These are phyloP conservation scores for Taphrina sp. DNA, from an alignment of 1,139 yeast genomes.

Conservation along the genomic window DNA sequence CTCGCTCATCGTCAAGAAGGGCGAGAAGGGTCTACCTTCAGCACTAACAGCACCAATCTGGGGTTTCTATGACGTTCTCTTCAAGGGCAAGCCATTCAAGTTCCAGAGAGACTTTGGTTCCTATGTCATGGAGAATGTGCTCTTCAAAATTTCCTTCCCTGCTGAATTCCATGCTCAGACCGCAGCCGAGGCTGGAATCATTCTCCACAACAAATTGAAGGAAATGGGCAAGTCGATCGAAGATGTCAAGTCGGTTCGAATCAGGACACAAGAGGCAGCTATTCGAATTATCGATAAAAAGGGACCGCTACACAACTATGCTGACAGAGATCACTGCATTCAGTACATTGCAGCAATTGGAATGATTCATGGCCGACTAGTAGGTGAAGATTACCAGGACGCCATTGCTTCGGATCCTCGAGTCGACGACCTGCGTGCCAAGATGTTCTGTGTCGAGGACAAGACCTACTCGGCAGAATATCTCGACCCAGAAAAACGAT, in stretches of 20 bases:
- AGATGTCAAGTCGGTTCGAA: slow-evolving; percentile 53
- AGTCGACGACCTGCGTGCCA: slow-evolving; percentile 53
- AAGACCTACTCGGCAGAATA: slow-evolving; percentile 52
- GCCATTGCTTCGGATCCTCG: slow-evolving; percentile 54
- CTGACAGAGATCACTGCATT: slow-evolving; percentile 63
- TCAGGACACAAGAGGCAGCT: slow-evolving; percentile 61
- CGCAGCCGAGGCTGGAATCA: slow-evolving; percentile 59
- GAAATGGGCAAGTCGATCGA: slow-evolving; percentile 49
- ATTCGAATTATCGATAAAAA: slow-evolving; percentile 58
- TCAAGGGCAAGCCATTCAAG: slow-evolving; percentile 54
- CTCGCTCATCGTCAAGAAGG: slow-evolving; percentile 54
- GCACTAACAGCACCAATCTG: slow-evolving; percentile 57
- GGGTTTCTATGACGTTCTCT: slow-evolving; percentile 62
- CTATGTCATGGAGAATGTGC: slow-evolving; percentile 62
- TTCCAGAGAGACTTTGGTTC: slow-evolving; percentile 57
- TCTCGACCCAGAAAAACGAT: slow-evolving; percentile 58
- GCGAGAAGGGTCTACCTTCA: slow-evolving; percentile 59
- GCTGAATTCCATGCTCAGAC: slow-evolving; percentile 69
- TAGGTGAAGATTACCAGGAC: slow-evolving; percentile 59
- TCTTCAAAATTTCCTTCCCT: slow-evolving; percentile 62
- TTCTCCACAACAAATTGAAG: slow-evolving; percentile 47
- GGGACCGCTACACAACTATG: slow-evolving; percentile 60
- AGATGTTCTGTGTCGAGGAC: slow-evolving; percentile 58
- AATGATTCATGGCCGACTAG: slow-evolving; percentile 54
- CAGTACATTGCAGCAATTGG: slow-evolving; percentile 63